These are phyloP conservation scores for Chimonanthus salicifolius DNA, from an alignment of 164 flowering plant genomes.

Conservation along the genomic window DNA sequence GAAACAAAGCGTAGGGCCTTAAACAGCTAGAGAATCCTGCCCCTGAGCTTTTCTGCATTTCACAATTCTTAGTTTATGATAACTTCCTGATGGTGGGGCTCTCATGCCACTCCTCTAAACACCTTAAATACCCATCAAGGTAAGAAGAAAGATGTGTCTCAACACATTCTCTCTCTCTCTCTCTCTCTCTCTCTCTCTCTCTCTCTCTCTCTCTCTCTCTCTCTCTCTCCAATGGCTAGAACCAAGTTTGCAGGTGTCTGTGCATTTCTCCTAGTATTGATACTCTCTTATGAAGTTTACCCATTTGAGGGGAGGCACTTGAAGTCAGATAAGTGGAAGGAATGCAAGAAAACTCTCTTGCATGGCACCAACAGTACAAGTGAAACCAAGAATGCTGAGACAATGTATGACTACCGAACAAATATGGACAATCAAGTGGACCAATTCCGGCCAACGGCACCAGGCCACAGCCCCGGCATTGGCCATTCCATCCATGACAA, in stretches of 20 bases:
- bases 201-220: neutral
- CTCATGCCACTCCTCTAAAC: neutral
- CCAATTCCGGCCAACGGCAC: slow-evolving; percentile 3
- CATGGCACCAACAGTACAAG: neutral
- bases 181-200: too few species aligned
- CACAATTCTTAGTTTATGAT: neutral
- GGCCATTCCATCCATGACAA: slow-evolving; percentile 6
- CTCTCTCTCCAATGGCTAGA: slow-evolving; percentile 5
- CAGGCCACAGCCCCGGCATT: slow-evolving; percentile 13
- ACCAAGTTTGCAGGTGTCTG: slow-evolving; percentile 12
- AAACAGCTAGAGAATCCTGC: neutral
- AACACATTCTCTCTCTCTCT: too few species aligned
- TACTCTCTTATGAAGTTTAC: slow-evolving; percentile 15
- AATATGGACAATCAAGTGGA: neutral
- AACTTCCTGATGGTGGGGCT: slow-evolving; percentile 8
- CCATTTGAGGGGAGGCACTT: slow-evolving; percentile 26
- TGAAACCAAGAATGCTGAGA: neutral
- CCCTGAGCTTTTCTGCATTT: neutral
- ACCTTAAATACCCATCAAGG: slow-evolving; percentile 8
- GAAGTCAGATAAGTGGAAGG: slow-evolving; percentile 1
- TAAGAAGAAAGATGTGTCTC: neutral
- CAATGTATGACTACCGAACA: neutral
- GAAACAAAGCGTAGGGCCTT: neutral
- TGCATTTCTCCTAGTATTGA: slow-evolving; percentile 14
- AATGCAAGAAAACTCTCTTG: neutral